Evolutionary conservation across 2,329 filamentous ascomycete species (phyloP).

Genomic region (Talaromyces sp.): DNA sequence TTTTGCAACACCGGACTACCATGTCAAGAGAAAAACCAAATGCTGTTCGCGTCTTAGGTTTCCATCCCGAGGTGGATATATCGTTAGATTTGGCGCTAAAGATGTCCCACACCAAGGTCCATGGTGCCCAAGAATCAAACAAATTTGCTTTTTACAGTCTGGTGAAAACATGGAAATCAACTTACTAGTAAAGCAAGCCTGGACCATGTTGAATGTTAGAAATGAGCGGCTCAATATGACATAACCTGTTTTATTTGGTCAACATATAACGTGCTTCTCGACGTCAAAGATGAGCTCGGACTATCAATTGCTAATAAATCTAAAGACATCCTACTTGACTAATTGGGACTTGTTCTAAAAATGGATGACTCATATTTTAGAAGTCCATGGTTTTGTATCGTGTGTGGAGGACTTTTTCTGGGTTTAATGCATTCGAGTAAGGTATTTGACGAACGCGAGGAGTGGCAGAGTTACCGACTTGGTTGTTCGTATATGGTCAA

Average conservation of each 20-base stretch:
- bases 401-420: background rate
- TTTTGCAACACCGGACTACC: no score
- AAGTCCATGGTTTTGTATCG: conserved; percentile 1
- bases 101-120: background rate
- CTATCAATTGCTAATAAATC: background rate
- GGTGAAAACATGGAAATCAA: background rate
- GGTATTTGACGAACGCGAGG: conserved; percentile 3
- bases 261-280: background rate
- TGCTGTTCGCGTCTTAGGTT: no score
- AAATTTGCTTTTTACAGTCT: background rate
- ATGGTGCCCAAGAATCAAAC: background rate
- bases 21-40: no score
- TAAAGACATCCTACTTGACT: background rate
- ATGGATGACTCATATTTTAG: background rate
- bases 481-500: conserved; percentile 6
- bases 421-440: background rate
- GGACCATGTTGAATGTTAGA: background rate
- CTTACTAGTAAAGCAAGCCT: background rate
- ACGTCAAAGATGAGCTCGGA: background rate
- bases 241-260: background rate
- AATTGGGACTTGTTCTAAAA: background rate
- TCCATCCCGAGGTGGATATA: no score
- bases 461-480: background rate
- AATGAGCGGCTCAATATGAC: conserved; percentile 2
- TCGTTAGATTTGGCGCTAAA: background rate